phyloP scores from a whole-genome alignment of 208 protist genomes.

The Crithidia brevicula region DNA sequence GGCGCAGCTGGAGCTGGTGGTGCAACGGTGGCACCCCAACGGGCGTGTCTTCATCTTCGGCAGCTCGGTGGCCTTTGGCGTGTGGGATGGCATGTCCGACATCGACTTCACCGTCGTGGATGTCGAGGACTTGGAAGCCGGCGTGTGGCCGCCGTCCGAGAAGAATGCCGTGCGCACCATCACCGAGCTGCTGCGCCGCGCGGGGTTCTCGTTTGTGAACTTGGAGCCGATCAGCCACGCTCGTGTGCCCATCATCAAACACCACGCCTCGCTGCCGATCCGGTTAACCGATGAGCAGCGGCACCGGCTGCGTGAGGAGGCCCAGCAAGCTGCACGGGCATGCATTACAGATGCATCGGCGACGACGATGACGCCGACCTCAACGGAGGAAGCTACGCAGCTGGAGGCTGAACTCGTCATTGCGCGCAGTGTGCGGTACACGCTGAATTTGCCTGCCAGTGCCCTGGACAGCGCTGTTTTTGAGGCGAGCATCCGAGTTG shows the following conservation, averaged over 20 bases:
- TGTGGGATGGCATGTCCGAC: conserved; percentile 89
- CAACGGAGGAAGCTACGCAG: too few species aligned
- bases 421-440: conserved; percentile 71
- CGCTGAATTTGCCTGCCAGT: conserved; percentile 52
- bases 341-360: too few species aligned
- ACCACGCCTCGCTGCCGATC: conserved; percentile 86
- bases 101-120: conserved; percentile 93
- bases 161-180: conserved; percentile 83
- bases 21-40: conserved; percentile 75
- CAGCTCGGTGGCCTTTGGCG: conserved; percentile 79
- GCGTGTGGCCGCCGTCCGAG: conserved; percentile 80
- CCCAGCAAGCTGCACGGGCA: neutral
- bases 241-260: conserved; percentile 91
- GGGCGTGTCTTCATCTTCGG: conserved; percentile 88
- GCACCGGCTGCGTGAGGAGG: conserved; percentile 14
- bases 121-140: conserved; percentile 59
- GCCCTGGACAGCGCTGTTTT: conserved; percentile 70
- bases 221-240: conserved; percentile 87
- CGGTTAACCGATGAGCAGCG: conserved; percentile 34
- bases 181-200: conserved; percentile 82
- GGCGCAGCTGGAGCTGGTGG: conserved; percentile 80
- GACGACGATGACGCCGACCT: too few species aligned
- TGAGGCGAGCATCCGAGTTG: conserved; percentile 72
- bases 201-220: conserved; percentile 84
- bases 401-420: conserved; percentile 77